phyloP scores from a whole-genome alignment of 202 grass and related monocot genomes.

The Miscanthus sacchariflorus region DNA sequence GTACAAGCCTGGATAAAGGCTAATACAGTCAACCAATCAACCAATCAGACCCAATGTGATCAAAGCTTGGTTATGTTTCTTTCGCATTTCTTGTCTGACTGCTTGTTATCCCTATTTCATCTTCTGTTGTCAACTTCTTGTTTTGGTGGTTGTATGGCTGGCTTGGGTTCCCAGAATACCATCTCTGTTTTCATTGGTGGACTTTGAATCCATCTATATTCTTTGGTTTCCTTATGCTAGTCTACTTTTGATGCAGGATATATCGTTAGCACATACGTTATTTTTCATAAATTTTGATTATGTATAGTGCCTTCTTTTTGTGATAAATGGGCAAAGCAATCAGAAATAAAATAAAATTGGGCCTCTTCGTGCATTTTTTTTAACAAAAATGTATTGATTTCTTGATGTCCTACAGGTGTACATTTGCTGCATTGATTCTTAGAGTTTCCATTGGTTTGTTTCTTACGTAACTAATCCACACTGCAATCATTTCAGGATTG shows the following conservation, averaged over 20 bases:
- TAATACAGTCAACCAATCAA: neutral
- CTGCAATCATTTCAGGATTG: constrained; percentile 62
- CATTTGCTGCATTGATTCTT: constrained; percentile 20
- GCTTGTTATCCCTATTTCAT: neutral
- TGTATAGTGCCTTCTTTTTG: neutral
- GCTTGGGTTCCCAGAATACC: constrained; percentile 1
- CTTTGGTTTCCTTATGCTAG: neutral
- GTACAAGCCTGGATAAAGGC: neutral
- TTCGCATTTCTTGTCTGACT: neutral
- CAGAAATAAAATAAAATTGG: too few relatives aligned
- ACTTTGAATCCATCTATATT: constrained; percentile 2
- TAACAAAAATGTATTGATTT: neutral
- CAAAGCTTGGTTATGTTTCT: neutral
- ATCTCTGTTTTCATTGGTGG: neutral
- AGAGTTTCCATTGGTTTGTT: neutral
- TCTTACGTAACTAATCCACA: constrained; percentile 14
- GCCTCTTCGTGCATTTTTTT: too few relatives aligned
- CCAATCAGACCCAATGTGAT: neutral
- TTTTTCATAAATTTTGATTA: neutral
- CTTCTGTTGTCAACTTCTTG: neutral
- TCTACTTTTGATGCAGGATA: neutral
- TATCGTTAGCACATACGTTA: neutral
- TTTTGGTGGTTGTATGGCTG: neutral
- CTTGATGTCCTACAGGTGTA: neutral
- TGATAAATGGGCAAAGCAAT: too few relatives aligned